phyloP scores from a whole-genome alignment of 225 moss, liverwort and hornwort genomes.

The Bryoerythrophyllum caledonicum region DNA sequence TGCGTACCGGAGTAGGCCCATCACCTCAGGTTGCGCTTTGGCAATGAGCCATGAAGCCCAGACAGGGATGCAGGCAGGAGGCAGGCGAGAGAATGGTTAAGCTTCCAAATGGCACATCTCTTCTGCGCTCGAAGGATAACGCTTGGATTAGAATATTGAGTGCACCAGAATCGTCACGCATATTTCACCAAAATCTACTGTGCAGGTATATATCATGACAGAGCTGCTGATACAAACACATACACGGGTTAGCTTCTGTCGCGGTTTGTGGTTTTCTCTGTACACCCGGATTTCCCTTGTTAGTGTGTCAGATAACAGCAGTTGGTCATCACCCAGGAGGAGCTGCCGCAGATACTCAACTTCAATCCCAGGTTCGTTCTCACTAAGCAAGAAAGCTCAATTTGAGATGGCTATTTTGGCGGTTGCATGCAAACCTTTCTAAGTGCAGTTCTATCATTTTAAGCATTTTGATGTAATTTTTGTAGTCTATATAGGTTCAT shows the following conservation, averaged over 20 bases:
- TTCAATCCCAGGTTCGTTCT: neutral
- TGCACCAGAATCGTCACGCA: neutral
- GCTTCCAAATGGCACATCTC: conserved; percentile 17
- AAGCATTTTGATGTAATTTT: no score
- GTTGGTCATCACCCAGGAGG: neutral
- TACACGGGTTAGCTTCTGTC: conserved; percentile 14
- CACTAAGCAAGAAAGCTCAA: neutral
- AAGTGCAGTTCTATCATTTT: no score
- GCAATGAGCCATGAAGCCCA: neutral
- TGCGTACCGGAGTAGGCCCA: neutral
- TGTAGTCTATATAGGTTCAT: no score
- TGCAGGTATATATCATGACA: conserved; percentile 2
- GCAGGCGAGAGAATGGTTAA: neutral
- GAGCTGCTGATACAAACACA: conserved; percentile 19
- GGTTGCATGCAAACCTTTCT: no score
- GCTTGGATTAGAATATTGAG: conserved; percentile 11
- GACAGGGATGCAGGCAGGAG: neutral
- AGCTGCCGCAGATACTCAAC: neutral
- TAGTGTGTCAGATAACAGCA: neutral
- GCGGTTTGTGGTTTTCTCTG: conserved; percentile 41
- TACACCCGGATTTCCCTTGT: conserved; percentile 7
- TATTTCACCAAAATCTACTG: neutral
- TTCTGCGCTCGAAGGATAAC: conserved; percentile 14
- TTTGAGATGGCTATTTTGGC: neutral
- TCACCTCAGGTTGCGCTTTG: conserved; percentile 7